Evolutionary conservation across 768 basidiomycete genomes (phyloP).

Genomic region (Botryobasidium botryosum): DNA sequence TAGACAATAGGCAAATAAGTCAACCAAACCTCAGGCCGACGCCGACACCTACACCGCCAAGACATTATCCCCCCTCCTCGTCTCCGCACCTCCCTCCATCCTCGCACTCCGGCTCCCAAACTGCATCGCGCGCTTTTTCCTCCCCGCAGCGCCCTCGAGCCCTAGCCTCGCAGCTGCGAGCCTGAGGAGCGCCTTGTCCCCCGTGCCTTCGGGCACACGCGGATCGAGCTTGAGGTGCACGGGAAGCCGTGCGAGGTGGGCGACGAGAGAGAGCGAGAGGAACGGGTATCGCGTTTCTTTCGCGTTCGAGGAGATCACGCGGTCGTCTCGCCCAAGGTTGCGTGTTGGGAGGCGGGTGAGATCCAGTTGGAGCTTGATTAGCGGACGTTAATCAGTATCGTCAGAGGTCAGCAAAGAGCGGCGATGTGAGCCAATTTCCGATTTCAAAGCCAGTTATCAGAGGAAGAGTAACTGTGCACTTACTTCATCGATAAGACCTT

Average conservation of each 20-base stretch:
- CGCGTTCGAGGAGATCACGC: slow-evolving; percentile 77
- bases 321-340: slow-evolving; percentile 89
- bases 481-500: slow-evolving; percentile 71
- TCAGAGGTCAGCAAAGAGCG: slow-evolving; percentile 2
- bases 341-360: slow-evolving; percentile 72
- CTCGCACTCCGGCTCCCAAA: slow-evolving; percentile 82
- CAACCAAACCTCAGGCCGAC: no score
- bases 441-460: no score
- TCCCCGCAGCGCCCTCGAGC: slow-evolving; percentile 46
- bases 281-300: slow-evolving; percentile 90
- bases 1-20: no score
- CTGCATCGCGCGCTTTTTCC: slow-evolving; percentile 93
- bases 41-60: no score
- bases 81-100: slow-evolving; percentile 41
- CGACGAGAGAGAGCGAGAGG: slow-evolving; percentile 61
- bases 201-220: slow-evolving; percentile 50
- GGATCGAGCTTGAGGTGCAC: slow-evolving; percentile 74
- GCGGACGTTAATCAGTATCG: no score
- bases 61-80: slow-evolving; percentile 7
- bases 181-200: slow-evolving; percentile 79
- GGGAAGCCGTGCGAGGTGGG: slow-evolving; percentile 60
- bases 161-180: slow-evolving; percentile 58
- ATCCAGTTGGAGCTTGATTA: slow-evolving; percentile 65
- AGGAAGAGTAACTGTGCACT: no score
- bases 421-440: not conserved